These are phyloP conservation scores for Zanthoxylum bungeanum DNA, from an alignment of 345 rosid genomes.

Conservation along the genomic window DNA sequence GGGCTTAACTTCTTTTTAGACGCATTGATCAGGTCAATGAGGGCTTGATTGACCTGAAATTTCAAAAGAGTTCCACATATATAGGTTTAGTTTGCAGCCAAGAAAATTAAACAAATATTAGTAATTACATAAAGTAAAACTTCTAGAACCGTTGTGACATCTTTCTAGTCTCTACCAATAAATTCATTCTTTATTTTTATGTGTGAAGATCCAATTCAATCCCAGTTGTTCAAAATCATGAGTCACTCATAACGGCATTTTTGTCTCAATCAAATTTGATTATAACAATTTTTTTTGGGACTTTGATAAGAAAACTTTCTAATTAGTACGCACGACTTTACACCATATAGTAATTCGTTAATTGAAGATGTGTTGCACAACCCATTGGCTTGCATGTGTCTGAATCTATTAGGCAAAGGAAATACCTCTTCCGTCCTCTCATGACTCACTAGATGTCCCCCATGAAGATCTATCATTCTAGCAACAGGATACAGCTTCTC, in stretches of 20 bases:
- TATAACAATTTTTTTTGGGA: no score
- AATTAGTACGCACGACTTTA: neutral
- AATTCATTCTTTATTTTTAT: neutral
- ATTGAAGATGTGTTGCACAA: neutral
- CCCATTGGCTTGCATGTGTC: neutral
- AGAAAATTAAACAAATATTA: neutral
- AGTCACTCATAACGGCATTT: neutral
- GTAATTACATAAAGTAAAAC: neutral
- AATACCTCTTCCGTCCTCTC: constrained; percentile 90
- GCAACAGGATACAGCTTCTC: constrained; percentile 76
- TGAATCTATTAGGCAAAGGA: neutral
- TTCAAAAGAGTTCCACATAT: neutral
- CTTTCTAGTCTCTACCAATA: neutral
- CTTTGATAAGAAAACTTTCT: neutral
- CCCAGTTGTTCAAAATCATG: neutral
- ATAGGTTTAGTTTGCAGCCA: neutral
- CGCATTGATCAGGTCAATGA: constrained; percentile 60
- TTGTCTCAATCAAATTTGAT: neutral
- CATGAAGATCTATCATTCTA: constrained; percentile 92
- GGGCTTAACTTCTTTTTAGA: constrained; percentile 54
- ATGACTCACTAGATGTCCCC: constrained; percentile 96
- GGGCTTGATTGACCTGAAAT: constrained; percentile 89
- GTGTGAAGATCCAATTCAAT: neutral
- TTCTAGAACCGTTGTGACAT: neutral
- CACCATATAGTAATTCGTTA: neutral